Base-by-base conservation (phyloP, 345 rosid species). In the Pistacia atlantica region DNA sequence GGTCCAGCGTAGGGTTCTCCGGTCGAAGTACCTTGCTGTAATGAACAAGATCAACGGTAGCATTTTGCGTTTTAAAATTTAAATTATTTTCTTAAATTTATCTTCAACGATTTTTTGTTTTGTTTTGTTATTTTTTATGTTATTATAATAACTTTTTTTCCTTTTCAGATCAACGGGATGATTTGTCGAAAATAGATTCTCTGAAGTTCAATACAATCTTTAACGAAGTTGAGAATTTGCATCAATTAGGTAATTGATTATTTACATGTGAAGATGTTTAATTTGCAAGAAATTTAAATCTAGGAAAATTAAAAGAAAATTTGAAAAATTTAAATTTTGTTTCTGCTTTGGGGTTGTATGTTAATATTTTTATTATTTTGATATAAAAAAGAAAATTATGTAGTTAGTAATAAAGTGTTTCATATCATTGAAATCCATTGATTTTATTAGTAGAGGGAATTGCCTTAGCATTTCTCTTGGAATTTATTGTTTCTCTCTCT, bases 1-100 rank as follows among this genome's bases (percentile, higher is more conserved):
- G n/a, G 65, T 73, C n/a, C 86, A 83, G n/a, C 87, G 94, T 61
- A 83, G 97, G 22, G 80, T 80, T 77, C 91, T 95, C 16, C 87
- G 97, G 55, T 93, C 97, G n/a, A 84, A 87, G 73, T 95, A 93
- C 73, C 97, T 82, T 66, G 87, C 84, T 17, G 78, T 93, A 2
- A 80, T 73, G 20, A 82, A 75, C 79, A 83, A 82, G 79, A 91
- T 95, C 73, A 90, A 75, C 33, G 95, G 97, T 94, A 48, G 6
- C 46, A 1, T 55, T 70, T 3, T 25, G 67, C 51, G 17, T 49
- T n/a, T 65, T 6, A 3, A 1, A 37, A 3, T 4, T 28, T 42
- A 18, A 45, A 13, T 18, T 56, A 25, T 46, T 61, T 42, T 1
- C 69, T n/a, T 75, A 37, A 10, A 38, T 11, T 31, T 28, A n/a